Evolutionary conservation across 2,329 filamentous ascomycete species (phyloP), one percentile per base, ranked within the genome.

Genomic region (Clathrospora elynae): DNA sequence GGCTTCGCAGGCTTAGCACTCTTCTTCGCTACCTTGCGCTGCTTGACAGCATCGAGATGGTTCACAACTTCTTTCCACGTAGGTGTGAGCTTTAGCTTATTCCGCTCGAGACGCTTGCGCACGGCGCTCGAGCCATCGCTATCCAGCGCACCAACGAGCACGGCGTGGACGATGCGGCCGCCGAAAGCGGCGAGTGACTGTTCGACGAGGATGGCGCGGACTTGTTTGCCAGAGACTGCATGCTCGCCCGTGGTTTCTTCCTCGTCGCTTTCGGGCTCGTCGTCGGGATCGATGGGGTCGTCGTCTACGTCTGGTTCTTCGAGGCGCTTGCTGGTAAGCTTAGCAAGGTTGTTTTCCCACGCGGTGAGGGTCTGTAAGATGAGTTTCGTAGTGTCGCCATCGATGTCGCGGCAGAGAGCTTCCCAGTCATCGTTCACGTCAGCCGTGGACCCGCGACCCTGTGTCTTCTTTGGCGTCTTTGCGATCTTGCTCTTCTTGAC

Each of bases 61-160:
- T 83, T 81, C 4, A 96, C 75, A 5, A 96, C 83, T 59, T 93
- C 90, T 62, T 86, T 88, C 76, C 88, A 95, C 66, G 93, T 96
- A 31, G 81, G 76, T 2, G 93, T 93, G 3, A 99, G 78, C 62
- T 83, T 84, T n/a, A 75, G 76, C 64, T 86, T 86, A 71, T 99
- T 96, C 53, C 88, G 80, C 59, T 86, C 78, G 14, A 99, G 75
- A 13, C 90, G 80, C 58, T 83, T 81, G 51, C 82, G 81, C 23
- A 95, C 78, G 18, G 79, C 71, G 8, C 79, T 72, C 5, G 55
- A 53, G 19, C 81, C 73, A 8, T 59, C 50, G 1, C 49, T 47
- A 62, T 95, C 90, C 35, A 96, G 76, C 26, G 90, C 83, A 38
- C 83, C 84, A 13, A 85, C 88, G 7, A 87, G 76, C 14, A 95